Conservation (phyloP, 768 basidiomycete genomes). For the Lenzites betulinus region DNA sequence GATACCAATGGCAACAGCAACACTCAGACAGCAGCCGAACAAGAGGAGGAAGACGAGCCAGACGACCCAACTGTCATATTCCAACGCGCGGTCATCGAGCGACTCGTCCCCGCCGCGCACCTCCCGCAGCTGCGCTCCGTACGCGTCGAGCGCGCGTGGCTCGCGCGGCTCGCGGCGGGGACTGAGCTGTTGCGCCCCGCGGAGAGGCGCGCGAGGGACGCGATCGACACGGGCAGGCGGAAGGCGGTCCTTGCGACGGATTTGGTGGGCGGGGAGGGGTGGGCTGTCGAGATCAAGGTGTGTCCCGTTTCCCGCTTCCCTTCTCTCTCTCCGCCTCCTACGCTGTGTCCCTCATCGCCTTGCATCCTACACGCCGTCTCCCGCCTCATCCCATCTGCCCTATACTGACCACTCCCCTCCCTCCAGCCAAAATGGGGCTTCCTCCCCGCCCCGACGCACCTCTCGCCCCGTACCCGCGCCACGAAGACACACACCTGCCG, state of each 20-base stretch:
- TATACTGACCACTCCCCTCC: not conserved
- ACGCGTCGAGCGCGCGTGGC: conserved; percentile 53
- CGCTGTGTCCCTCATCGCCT: not conserved
- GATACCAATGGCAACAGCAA: conserved; percentile 34
- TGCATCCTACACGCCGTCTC: not conserved
- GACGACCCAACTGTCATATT: conserved; percentile 53
- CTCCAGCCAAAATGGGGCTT: conserved; percentile 97
- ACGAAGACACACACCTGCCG: conserved; percentile 79
- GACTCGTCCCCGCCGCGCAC: conserved; percentile 60
- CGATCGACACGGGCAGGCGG: conserved; percentile 53
- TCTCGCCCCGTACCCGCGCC: conserved; percentile 56
- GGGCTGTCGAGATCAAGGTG: conserved; percentile 94
- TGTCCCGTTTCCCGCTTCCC: not conserved
- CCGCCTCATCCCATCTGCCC: no score
- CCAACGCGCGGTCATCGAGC: conserved; percentile 62
- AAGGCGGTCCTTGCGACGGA: conserved; percentile 81
- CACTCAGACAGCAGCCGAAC: conserved; percentile 35
- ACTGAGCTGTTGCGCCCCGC: conserved; percentile 57
- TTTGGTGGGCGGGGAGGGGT: conserved; percentile 62
- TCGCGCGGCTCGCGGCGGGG: conserved; percentile 49
- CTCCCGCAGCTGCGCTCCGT: conserved; percentile 62
- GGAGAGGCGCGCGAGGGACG: conserved; percentile 54
- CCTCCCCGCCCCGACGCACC: conserved; percentile 61
- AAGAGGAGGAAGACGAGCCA: conserved; percentile 34
- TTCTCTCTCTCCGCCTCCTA: not conserved